A percentile compares a stretch with the other conserved stretches of the same genome.
These are phyloP conservation scores for Triticum turgidum DNA, from an alignment of 176 grass and related monocot species.

Conservation along the genomic window DNA sequence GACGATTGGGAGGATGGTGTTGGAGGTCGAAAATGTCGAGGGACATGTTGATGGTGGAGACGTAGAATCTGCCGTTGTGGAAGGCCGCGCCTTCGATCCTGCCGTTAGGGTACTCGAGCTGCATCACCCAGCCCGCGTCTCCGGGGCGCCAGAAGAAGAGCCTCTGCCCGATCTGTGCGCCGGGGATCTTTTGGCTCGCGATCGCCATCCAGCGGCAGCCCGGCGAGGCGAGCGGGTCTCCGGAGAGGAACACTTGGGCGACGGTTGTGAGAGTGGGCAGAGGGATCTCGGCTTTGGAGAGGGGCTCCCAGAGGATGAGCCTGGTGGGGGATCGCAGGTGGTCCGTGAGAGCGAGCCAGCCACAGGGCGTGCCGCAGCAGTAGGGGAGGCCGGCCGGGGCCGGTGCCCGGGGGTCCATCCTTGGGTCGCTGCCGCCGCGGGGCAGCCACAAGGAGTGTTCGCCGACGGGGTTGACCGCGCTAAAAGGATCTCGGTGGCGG, in stretches of 20 bases:
- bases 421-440: background rate
- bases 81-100: background rate
- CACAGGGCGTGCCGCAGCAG: background rate
- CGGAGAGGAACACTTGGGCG: background rate
- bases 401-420: background rate
- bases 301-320: background rate
- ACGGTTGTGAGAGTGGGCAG: background rate
- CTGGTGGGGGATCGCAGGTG: background rate
- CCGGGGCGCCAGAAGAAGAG: background rate
- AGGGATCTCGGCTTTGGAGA: background rate
- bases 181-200: background rate
- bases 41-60: background rate
- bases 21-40: background rate
- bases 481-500: background rate
- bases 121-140: background rate
- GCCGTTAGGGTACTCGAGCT: background rate
- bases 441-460: background rate
- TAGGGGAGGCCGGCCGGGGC: background rate
- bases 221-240: background rate
- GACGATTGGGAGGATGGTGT: background rate
- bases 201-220: background rate
- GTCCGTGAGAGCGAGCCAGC: slow-evolving; percentile 11
- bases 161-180: background rate
- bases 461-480: background rate
- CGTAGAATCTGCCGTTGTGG: background rate